phyloP scores from a whole-genome alignment of 139 green algal species.

The Microglena sp. region DNA sequence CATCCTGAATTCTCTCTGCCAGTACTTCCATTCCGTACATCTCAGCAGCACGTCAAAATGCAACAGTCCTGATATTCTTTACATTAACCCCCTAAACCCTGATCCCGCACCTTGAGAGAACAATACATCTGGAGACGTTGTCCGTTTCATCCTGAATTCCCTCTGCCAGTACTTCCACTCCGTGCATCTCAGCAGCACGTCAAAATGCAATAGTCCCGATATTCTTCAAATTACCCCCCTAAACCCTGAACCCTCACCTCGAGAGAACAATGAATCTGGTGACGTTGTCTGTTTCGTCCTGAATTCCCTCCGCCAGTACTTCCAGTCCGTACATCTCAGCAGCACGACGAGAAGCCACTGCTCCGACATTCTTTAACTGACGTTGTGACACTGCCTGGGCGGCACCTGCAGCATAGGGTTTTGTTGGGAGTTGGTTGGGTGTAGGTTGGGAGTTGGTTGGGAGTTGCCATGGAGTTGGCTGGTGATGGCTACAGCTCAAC shows the following conservation, averaged over 20 bases:
- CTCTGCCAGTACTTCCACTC: slow-evolving; percentile 41
- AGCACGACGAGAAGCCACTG: slow-evolving; percentile 35
- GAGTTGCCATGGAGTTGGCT: too few relatives aligned
- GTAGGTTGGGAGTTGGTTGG: too few relatives aligned
- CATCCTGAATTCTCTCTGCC: too few relatives aligned
- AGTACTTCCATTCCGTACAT: too few relatives aligned
- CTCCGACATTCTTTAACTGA: slow-evolving; percentile 25
- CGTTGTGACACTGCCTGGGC: too few relatives aligned
- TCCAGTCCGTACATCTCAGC: slow-evolving; percentile 53
- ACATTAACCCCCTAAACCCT: neutral
- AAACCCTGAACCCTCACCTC: slow-evolving; percentile 18
- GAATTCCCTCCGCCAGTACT: slow-evolving; percentile 46
- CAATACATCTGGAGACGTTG: slow-evolving; percentile 92
- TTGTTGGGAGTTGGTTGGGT: too few relatives aligned
- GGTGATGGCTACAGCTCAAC: too few relatives aligned
- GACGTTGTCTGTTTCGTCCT: slow-evolving; percentile 87
- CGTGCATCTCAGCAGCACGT: slow-evolving; percentile 42
- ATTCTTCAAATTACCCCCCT: too few relatives aligned
- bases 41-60: too few relatives aligned
- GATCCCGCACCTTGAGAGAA: slow-evolving; percentile 61
- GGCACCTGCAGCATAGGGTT: slow-evolving; percentile 4
- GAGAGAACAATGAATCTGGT: slow-evolving; percentile 93
- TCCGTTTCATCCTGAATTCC: slow-evolving; percentile 75
- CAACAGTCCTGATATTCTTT: too few relatives aligned
- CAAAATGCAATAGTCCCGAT: neutral